Conservation (phyloP, 179 eudicot species). For the Gypsophila paniculata region DNA sequence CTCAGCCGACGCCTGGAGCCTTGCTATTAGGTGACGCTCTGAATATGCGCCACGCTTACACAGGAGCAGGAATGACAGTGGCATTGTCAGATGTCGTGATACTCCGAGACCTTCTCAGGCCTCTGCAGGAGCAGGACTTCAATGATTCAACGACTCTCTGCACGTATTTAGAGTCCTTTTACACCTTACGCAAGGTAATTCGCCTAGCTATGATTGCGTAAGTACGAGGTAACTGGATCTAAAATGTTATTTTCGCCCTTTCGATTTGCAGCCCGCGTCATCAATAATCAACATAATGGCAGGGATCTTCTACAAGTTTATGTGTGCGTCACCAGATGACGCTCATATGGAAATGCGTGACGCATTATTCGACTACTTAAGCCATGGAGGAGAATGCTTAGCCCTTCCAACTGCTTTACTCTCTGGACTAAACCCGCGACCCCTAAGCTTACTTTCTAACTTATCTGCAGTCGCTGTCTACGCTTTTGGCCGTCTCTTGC, state of each 20-base stretch:
- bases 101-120: conserved; percentile 53
- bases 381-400: conserved; percentile 41
- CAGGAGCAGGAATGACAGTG: conserved; percentile 86
- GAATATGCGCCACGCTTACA: conserved; percentile 83
- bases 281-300: conserved; percentile 41
- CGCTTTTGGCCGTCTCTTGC: conserved; percentile 38
- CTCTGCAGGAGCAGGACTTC: conserved; percentile 38
- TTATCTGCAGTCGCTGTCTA: conserved; percentile 41
- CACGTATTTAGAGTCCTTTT: conserved; percentile 35
- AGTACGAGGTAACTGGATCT: no score
- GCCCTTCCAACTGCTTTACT: conserved; percentile 36
- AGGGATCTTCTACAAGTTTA: conserved; percentile 39
- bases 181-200: conserved; percentile 29
- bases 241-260: no score
- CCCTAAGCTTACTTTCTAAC: conserved; percentile 38
- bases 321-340: conserved; percentile 39
- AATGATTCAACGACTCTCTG: conserved; percentile 42
- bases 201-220: neutral
- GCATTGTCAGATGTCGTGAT: conserved; percentile 63
- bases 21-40: conserved; percentile 72
- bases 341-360: conserved; percentile 43
- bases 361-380: conserved; percentile 43
- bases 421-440: conserved; percentile 38
- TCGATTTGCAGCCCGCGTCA: conserved; percentile 36
- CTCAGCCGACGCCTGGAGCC: conserved; percentile 64